phyloP scores from a whole-genome alignment of 1,139 yeast species.

The Nakaseomyces bracarensis region DNA sequence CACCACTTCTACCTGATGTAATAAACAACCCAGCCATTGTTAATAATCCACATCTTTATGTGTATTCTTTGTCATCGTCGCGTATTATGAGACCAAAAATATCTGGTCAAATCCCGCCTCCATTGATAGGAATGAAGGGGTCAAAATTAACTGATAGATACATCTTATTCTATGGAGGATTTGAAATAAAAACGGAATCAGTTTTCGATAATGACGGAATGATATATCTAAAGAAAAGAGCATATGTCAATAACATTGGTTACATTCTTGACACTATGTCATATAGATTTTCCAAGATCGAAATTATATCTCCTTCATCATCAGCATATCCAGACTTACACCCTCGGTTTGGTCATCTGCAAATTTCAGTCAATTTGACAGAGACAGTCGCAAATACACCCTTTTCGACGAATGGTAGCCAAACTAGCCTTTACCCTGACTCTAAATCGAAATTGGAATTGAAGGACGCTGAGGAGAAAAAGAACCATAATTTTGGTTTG shows the following conservation, averaged over 20 bases:
- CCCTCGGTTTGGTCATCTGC: conserved; percentile 41
- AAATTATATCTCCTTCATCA: conserved; percentile 36
- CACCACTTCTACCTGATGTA: conserved; percentile 35
- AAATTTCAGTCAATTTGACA: conserved; percentile 24
- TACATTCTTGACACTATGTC: conserved; percentile 38
- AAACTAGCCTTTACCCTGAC: conserved; percentile 1
- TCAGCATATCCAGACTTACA: conserved; percentile 33
- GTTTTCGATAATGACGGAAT: conserved; percentile 24
- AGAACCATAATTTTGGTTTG: conserved; percentile 11
- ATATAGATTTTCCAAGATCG: conserved; percentile 34
- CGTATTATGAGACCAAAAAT: conserved; percentile 24
- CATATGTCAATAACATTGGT: conserved; percentile 33
- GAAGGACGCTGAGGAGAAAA: conserved; percentile 8
- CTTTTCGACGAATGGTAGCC: background rate
- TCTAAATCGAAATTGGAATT: conserved; percentile 3
- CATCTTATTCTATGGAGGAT: conserved; percentile 41
- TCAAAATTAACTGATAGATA: conserved; percentile 35
- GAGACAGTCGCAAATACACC: conserved; percentile 1
- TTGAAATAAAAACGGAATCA: conserved; percentile 35
- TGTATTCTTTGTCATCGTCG: conserved; percentile 32
- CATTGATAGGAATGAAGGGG: conserved; percentile 36
- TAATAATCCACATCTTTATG: conserved; percentile 31
- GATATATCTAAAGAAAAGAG: conserved; percentile 28
- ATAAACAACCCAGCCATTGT: conserved; percentile 34
- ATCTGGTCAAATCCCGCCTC: conserved; percentile 35